Evolutionary conservation across 2,329 filamentous ascomycete genomes (phyloP).

Genomic region (Alternaria panax): DNA sequence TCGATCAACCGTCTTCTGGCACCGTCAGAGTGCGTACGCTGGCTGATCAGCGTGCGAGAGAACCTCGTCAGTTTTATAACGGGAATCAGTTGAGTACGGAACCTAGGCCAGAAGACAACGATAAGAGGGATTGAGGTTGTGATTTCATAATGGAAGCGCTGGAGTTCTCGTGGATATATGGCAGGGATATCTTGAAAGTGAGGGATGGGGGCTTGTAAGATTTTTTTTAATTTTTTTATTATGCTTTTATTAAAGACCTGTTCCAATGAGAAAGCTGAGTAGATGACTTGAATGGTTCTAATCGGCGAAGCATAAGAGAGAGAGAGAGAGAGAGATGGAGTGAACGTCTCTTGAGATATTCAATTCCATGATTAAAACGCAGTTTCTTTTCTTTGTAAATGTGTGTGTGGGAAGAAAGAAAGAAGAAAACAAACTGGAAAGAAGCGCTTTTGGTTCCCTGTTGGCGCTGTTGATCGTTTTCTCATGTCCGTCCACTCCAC

Average conservation of each 20-base stretch:
- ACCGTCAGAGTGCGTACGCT: slow-evolving; percentile 53
- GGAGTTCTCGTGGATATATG: too few relatives aligned
- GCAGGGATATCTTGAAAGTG: too few relatives aligned
- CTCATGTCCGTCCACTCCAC: background rate
- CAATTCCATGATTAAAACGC: background rate
- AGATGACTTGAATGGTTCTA: too few relatives aligned
- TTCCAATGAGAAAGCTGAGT: background rate
- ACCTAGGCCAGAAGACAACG: slow-evolving; percentile 6
- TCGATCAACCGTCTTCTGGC: slow-evolving; percentile 16
- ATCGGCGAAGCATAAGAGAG: too few relatives aligned
- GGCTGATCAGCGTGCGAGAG: slow-evolving; percentile 58
- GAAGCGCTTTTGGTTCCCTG: background rate
- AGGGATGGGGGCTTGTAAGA: background rate
- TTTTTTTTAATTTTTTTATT: background rate
- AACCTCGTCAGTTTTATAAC: slow-evolving; percentile 80
- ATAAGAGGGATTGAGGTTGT: slow-evolving; percentile 13
- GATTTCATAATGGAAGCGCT: too few relatives aligned
- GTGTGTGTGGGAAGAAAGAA: background rate
- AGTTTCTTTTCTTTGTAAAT: background rate
- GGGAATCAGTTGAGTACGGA: slow-evolving; percentile 70
- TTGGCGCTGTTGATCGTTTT: background rate
- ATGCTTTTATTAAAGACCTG: background rate
- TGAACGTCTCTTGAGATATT: background rate
- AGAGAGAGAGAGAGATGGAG: background rate
- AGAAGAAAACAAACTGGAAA: background rate